Evolutionary conservation across 164 flowering plant species (phyloP), one percentile per base, ranked within the genome.

Genomic region (Malania oleifera): DNA sequence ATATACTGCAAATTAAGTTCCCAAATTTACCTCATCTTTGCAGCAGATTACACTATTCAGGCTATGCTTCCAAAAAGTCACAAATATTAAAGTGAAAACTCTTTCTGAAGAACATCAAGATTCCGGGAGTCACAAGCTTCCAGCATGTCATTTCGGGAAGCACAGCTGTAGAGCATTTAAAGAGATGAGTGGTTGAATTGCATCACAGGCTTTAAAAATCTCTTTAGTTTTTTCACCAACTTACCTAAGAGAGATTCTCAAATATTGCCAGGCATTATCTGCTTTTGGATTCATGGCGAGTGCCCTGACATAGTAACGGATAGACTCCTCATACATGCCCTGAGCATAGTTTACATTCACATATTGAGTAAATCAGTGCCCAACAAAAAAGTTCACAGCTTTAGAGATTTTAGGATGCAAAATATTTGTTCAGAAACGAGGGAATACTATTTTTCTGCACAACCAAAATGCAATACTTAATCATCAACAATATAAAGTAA

Each of bases 271-370:
- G 5, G 95, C 97, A 77, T 86, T 93, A 52, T 93, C 99, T 57
- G 99, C 97, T 69, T 88, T 93, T 2, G 97, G 99, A 75, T 93
- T 93, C 99, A 90, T 93, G 3, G 91, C 65, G 12, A 93, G 88
- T 37, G 99, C 97, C 17, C 96, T 80, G 17, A 93, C 99, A 67
- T 88, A 90, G 69, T 88, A 93, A 29, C 86, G 87, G 29, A 93
- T 82, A 2, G 99, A 93, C 5, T 93, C 97, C 76, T 83, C 91
- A 51, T 89, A 85, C 81, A 82, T 65, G 9, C 92, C 95, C 99
- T 93, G 75, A 27, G 64, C 20, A 3, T 3, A 28, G 17, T 13
- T 24, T 27, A 14, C 22, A 52, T 11, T 19, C 11, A 19, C 18
- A 52, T 11, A 52, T 17, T 31, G 17, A 39, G 10, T 2, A 39